Conservation (phyloP, 2,329 filamentous ascomycete genomes). For the Stachybotrys chlorohalonatus region DNA sequence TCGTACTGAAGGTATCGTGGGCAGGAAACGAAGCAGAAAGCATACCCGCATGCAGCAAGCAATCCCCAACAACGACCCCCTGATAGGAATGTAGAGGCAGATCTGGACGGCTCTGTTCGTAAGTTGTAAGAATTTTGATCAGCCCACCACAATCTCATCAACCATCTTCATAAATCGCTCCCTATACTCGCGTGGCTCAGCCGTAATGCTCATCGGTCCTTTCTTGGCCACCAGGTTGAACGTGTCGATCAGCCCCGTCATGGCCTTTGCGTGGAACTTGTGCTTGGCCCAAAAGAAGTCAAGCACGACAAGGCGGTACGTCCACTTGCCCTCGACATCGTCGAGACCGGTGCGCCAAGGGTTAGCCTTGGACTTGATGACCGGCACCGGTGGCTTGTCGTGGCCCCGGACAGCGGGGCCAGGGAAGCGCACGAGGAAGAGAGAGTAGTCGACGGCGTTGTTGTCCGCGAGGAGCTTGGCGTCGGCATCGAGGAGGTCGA, state of each 20-base stretch:
- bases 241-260: constrained; percentile 55
- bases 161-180: constrained; percentile 42
- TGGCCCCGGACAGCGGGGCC: constrained; percentile 5
- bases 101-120: too few species aligned
- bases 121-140: not conserved
- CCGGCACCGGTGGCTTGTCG: constrained; percentile 26
- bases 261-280: constrained; percentile 53
- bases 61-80: too few species aligned
- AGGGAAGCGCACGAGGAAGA: constrained; percentile 54
- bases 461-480: constrained; percentile 51
- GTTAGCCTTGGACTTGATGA: constrained; percentile 14
- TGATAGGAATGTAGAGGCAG: too few species aligned
- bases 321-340: constrained; percentile 54
- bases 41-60: too few species aligned
- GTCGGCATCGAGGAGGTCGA: constrained; percentile 47
- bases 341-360: constrained; percentile 53
- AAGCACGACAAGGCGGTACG: constrained; percentile 58
- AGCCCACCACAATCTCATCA: constrained; percentile 24
- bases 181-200: constrained; percentile 58
- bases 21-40: too few species aligned
- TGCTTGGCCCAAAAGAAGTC: constrained; percentile 78
- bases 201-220: constrained; percentile 69
- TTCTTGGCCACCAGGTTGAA: constrained; percentile 56
- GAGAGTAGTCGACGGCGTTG: constrained; percentile 67
- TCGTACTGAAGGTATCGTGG: too few species aligned